Evolutionary conservation across 2,329 filamentous ascomycete genomes (phyloP), one percentile per base, ranked within the genome.

Genomic region (Cytospora schulzeri): DNA sequence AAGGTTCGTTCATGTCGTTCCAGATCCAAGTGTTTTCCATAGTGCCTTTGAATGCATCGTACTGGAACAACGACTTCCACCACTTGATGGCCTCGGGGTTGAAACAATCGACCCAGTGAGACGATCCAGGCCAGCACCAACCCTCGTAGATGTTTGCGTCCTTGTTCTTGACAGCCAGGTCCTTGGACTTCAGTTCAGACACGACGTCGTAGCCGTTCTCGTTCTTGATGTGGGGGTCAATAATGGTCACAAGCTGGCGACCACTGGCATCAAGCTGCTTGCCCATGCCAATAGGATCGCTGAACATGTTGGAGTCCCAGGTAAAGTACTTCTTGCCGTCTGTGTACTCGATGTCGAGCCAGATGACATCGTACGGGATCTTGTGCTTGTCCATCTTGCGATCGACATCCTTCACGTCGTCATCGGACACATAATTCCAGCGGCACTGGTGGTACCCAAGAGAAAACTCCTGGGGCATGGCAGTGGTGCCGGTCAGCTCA

Each of bases 1-100:
- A 98, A 0, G 95, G 95, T 79, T 99, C 95, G 74, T 97, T 98
- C 95, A 99, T 99, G 76, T 99, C 95, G 76, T 99, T 99, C 95
- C 95, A 99, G 71, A 99, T 87, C 77, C 92, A 97, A 0, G 92
- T 89, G 76, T 98, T 99, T 68, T 89, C 83, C 71, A 89, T 84
- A 1, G 92, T 92, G 56, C 93, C 93, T 76, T 92, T 91, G 83
- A 97, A 99, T 50, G 80, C 85, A 74, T 92, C 88, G 70, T 96
- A 98, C 72, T 91, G 89, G 84, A 96, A 98, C 14, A 98, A 84
- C 3, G 83, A 79, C 70, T 88, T 90, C 94, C 95, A 99, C 95
- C 95, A 99, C 67, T 91, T 87, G 61, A 91, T 86, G 8, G 93
- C 91, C 61, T 90, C 89, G n/a, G 94, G 93, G 74, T 94, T 98